Evolutionary conservation across 805 yeast species (phyloP).

Genomic region (Ogataea allantospora): DNA sequence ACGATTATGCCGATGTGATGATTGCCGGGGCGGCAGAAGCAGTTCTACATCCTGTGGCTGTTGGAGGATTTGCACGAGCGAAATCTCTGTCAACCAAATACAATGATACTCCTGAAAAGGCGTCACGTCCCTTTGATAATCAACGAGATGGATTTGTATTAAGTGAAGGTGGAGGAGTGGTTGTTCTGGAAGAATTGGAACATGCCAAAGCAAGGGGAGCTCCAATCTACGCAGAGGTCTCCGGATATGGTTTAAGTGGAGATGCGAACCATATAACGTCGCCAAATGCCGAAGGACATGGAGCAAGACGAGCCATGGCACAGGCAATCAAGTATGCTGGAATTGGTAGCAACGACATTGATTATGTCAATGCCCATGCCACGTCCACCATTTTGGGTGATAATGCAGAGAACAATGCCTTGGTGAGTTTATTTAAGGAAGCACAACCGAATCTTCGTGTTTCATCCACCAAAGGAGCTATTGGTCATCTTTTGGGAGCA

Average conservation of each 20-base stretch:
- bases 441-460: slow-evolving; percentile 45
- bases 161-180: slow-evolving; percentile 88
- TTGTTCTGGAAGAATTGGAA: slow-evolving; percentile 72
- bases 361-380: slow-evolving; percentile 93
- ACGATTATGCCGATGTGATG: slow-evolving; percentile 82
- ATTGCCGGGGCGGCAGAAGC: slow-evolving; percentile 95
- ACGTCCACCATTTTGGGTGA: slow-evolving; percentile 92
- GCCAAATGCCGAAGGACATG: slow-evolving; percentile 78
- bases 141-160: slow-evolving; percentile 83
- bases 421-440: slow-evolving; percentile 48
- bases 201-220: slow-evolving; percentile 70
- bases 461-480: slow-evolving; percentile 86
- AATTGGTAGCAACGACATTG: slow-evolving; percentile 49
- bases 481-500: slow-evolving; percentile 93
- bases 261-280: slow-evolving; percentile 95
- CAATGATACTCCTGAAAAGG: slow-evolving; percentile 58
- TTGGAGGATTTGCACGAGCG: slow-evolving; percentile 91
- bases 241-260: slow-evolving; percentile 88
- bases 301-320: slow-evolving; percentile 81
- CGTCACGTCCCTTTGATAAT: slow-evolving; percentile 86
- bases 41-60: slow-evolving; percentile 77
- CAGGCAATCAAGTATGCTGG: slow-evolving; percentile 62
- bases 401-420: slow-evolving; percentile 78
- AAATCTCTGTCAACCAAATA: slow-evolving; percentile 67
- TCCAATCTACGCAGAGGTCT: slow-evolving; percentile 72